Percentiles rank a stretch among this genome's conserved stretches.
These are phyloP conservation scores for Quercus wislizeni DNA, from an alignment of 306 rosid genomes.

Conservation along the genomic window DNA sequence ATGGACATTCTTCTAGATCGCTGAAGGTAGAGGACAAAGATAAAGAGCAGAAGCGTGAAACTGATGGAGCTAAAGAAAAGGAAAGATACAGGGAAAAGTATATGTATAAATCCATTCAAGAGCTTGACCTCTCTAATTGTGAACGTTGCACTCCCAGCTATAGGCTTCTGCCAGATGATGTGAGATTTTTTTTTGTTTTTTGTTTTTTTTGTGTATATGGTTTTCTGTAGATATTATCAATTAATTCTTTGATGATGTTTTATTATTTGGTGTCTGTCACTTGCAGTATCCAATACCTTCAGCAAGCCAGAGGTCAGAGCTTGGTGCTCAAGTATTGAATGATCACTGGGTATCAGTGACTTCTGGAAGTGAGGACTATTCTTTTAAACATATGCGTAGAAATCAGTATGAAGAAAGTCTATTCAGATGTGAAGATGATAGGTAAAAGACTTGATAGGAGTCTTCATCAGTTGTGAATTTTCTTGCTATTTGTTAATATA, in stretches of 20 bases:
- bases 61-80: conserved; percentile 76
- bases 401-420: conserved; percentile 98
- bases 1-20: conserved; percentile 59
- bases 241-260: conserved; percentile 2
- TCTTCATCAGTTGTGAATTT: background rate
- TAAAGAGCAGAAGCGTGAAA: conserved; percentile 69
- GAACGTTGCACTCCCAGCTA: conserved; percentile 92
- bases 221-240: conserved; percentile 19
- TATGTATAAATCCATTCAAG: conserved; percentile 87
- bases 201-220: background rate
- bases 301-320: conserved; percentile 89
- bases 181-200: conserved; percentile 15
- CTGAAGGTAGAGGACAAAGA: conserved; percentile 79
- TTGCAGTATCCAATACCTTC: conserved; percentile 91
- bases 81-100: conserved; percentile 83
- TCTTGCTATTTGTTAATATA: background rate
- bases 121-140: conserved; percentile 90
- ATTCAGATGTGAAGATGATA: conserved; percentile 97
- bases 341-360: conserved; percentile 99
- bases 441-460: conserved; percentile 41
- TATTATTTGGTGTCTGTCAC: conserved; percentile 24
- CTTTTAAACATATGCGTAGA: conserved; percentile 96
- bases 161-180: conserved; percentile 89
- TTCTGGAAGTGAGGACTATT: conserved; percentile 99
- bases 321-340: conserved; percentile 88